Evolutionary conservation across 2,329 filamentous ascomycete species (phyloP).

Genomic region (Dactylonectria macrodidyma): DNA sequence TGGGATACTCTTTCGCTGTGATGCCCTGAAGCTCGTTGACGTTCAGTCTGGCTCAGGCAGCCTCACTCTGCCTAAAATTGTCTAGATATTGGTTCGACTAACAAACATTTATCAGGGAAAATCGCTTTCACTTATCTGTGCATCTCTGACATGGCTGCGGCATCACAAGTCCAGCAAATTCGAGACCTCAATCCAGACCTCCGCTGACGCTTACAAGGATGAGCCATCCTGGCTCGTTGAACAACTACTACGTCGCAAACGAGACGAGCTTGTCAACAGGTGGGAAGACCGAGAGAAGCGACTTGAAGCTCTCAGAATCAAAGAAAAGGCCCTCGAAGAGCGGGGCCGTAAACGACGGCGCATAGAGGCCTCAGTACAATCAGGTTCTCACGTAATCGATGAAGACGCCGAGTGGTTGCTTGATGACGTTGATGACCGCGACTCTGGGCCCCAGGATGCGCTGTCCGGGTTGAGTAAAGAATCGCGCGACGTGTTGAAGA

Average conservation of each 20-base stretch:
- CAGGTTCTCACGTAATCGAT: constrained; percentile 52
- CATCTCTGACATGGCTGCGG: constrained; percentile 91
- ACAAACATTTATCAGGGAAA: constrained; percentile 74
- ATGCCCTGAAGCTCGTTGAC: not conserved
- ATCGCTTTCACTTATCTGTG: constrained; percentile 92
- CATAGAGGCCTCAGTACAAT: constrained; percentile 52
- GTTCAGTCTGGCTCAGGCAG: not conserved
- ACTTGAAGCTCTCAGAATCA: constrained; percentile 75
- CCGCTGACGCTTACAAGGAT: constrained; percentile 65
- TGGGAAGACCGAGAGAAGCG: constrained; percentile 83
- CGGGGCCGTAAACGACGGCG: constrained; percentile 63
- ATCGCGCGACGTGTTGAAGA: constrained; percentile 81
- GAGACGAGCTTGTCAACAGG: constrained; percentile 74
- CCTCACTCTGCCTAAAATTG: not conserved
- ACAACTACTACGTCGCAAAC: constrained; percentile 79
- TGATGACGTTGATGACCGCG: constrained; percentile 75
- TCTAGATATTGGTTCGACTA: constrained; percentile 6
- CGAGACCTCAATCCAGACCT: constrained; percentile 66
- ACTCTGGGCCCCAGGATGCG: constrained; percentile 53
- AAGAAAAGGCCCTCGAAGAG: constrained; percentile 71
- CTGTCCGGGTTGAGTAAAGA: constrained; percentile 78
- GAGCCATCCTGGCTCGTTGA: constrained; percentile 91
- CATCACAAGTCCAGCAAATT: constrained; percentile 78
- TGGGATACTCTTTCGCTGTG: not conserved
- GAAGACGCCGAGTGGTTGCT: constrained; percentile 82